Evolutionary conservation across 169 alveolate genomes (phyloP).

Genomic region (Plasmodium reichenowi): DNA sequence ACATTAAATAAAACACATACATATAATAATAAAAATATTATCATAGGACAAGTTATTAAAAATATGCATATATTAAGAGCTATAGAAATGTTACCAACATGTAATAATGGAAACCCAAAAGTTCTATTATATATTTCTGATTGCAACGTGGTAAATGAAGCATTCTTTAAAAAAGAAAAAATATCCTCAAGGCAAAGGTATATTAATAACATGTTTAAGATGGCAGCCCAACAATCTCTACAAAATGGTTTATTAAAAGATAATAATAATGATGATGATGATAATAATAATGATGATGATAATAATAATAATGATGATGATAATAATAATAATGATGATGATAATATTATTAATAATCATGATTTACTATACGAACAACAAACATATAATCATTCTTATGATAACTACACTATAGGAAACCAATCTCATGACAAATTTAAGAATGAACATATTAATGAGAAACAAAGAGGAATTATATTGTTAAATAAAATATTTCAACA

Average conservation of each 20-base stretch:
- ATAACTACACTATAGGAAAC: background rate
- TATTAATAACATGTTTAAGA: conserved; percentile 30
- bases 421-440: background rate
- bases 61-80: conserved; percentile 71
- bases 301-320: background rate
- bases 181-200: conserved; percentile 31
- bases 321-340: background rate
- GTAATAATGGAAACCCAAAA: conserved; percentile 11
- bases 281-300: background rate
- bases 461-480: conserved; percentile 51
- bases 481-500: conserved; percentile 35
- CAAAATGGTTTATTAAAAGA: background rate
- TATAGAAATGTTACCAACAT: conserved; percentile 35
- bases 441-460: conserved; percentile 27
- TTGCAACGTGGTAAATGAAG: conserved; percentile 23
- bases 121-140: conserved; percentile 30
- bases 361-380: background rate
- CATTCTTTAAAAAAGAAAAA: conserved; percentile 25
- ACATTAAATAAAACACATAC: conserved; percentile 14
- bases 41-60: conserved; percentile 47
- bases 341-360: background rate
- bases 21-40: conserved; percentile 36
- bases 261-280: background rate
- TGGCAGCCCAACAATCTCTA: too few relatives aligned
- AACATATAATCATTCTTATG: background rate